Conservation (phyloP, 768 basidiomycete genomes). For the Naganishia randhawae region DNA sequence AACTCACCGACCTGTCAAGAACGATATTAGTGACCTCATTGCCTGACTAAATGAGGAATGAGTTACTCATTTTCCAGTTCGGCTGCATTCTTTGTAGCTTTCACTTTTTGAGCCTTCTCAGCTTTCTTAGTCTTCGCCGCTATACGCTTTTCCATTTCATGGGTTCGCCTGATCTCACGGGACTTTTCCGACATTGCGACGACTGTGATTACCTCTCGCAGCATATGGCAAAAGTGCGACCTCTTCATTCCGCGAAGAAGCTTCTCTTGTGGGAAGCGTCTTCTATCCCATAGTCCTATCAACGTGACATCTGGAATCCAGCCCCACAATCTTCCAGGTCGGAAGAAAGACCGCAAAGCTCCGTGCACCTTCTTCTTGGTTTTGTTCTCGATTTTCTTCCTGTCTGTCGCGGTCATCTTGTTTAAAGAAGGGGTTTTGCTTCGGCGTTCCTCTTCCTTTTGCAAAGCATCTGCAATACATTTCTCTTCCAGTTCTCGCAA, state of each 20-base stretch:
- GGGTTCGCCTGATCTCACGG: neutral
- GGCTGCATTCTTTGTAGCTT: neutral
- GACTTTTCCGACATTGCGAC: neutral
- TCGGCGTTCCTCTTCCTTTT: too few species aligned
- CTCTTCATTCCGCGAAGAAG: neutral
- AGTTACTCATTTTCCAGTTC: neutral
- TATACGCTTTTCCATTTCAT: neutral
- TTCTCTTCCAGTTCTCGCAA: neutral
- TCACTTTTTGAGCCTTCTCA: neutral
- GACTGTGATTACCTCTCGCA: neutral
- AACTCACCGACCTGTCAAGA: neutral
- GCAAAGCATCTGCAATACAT: neutral
- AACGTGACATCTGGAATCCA: neutral
- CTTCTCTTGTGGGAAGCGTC: neutral
- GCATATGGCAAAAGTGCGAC: neutral
- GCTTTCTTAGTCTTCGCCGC: too few species aligned
- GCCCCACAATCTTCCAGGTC: neutral
- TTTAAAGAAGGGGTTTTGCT: too few species aligned
- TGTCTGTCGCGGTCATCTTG: neutral
- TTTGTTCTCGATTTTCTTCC: neutral
- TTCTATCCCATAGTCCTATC: neutral
- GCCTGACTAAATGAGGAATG: neutral
- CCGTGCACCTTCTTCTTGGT: neutral
- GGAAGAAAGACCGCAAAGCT: neutral
- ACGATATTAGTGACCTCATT: neutral